These are phyloP conservation scores for Recurvomyces mirabilis DNA, from an alignment of 495 filamentous ascomycete genomes.

Conservation along the genomic window DNA sequence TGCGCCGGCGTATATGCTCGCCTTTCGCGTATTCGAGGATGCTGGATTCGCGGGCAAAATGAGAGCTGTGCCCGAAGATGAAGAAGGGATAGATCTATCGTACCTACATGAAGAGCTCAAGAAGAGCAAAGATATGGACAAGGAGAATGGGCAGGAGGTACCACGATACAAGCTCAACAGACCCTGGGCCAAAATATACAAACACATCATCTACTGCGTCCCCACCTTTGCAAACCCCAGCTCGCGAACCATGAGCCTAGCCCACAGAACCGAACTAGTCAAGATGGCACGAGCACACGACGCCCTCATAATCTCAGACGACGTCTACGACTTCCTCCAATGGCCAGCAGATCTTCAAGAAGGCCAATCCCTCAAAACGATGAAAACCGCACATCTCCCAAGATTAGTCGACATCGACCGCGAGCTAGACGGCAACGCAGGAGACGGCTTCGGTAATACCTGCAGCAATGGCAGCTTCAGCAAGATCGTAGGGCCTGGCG, in stretches of 20 bases:
- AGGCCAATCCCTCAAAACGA: neutral
- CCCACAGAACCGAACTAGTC: constrained; percentile 50
- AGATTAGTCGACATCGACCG: constrained; percentile 69
- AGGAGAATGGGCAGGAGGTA: constrained; percentile 20
- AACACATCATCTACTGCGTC: constrained; percentile 72
- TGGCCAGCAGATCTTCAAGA: constrained; percentile 39
- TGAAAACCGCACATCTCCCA: constrained; percentile 45
- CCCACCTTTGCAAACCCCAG: constrained; percentile 78
- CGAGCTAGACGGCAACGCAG: constrained; percentile 41
- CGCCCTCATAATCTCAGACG: constrained; percentile 70
- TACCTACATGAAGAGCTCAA: constrained; percentile 41
- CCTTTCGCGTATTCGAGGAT: constrained; percentile 69
- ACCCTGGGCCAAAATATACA: constrained; percentile 54
- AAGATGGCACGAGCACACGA: constrained; percentile 59
- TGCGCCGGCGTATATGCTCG: constrained; percentile 69
- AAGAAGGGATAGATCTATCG: constrained; percentile 57
- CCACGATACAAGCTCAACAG: constrained; percentile 26
- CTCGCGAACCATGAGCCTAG: constrained; percentile 56
- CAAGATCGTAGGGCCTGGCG: constrained; percentile 71
- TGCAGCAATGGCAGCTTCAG: constrained; percentile 75
- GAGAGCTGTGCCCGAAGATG: constrained; percentile 59
- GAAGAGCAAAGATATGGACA: constrained; percentile 32
- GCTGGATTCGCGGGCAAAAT: constrained; percentile 51
- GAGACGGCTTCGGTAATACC: constrained; percentile 57
- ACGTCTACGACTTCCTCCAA: constrained; percentile 83